A percentile compares a stretch with the other conserved stretches of the same genome.
phyloP scores from a whole-genome alignment of 2,329 filamentous ascomycete species.

The Curvularia sp. region DNA sequence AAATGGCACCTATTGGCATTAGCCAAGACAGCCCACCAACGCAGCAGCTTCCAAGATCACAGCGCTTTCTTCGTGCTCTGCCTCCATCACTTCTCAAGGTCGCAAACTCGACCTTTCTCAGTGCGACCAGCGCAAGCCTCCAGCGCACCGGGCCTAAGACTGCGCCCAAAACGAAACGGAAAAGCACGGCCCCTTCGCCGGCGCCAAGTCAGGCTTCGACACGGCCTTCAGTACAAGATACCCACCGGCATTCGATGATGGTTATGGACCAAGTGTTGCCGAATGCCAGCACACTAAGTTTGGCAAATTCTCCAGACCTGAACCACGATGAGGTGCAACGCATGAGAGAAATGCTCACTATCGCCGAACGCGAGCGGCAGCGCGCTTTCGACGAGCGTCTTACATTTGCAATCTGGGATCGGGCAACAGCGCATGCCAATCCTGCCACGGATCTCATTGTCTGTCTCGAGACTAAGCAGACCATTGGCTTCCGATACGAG shows the following conservation, averaged over 20 bases:
- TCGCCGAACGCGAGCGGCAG: slow-evolving; percentile 75
- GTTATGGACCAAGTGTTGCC: slow-evolving; percentile 58
- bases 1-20: slow-evolving; percentile 60
- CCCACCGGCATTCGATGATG: slow-evolving; percentile 56
- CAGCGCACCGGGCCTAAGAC: slow-evolving; percentile 61
- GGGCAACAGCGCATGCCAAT: slow-evolving; percentile 89
- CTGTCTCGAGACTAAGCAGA: slow-evolving; percentile 87
- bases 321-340: slow-evolving; percentile 41
- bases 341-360: slow-evolving; percentile 61
- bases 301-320: slow-evolving; percentile 39
- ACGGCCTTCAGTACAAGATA: slow-evolving; percentile 40
- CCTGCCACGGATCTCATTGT: slow-evolving; percentile 92
- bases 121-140: slow-evolving; percentile 84
- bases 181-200: slow-evolving; percentile 33
- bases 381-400: slow-evolving; percentile 81
- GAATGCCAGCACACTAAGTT: slow-evolving; percentile 44
- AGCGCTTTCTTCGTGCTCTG: slow-evolving; percentile 86
- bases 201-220: slow-evolving; percentile 17
- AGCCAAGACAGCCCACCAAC: slow-evolving; percentile 77
- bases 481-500: slow-evolving; percentile 95
- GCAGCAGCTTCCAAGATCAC: slow-evolving; percentile 87
- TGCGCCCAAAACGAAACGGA: slow-evolving; percentile 48
- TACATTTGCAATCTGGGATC: slow-evolving; percentile 92
- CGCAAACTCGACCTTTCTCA: slow-evolving; percentile 95
- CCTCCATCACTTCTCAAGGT: slow-evolving; percentile 91